Base-by-base conservation (phyloP, 2,329 filamentous ascomycete genomes). In the Rhexocercosporidium sp. region DNA sequence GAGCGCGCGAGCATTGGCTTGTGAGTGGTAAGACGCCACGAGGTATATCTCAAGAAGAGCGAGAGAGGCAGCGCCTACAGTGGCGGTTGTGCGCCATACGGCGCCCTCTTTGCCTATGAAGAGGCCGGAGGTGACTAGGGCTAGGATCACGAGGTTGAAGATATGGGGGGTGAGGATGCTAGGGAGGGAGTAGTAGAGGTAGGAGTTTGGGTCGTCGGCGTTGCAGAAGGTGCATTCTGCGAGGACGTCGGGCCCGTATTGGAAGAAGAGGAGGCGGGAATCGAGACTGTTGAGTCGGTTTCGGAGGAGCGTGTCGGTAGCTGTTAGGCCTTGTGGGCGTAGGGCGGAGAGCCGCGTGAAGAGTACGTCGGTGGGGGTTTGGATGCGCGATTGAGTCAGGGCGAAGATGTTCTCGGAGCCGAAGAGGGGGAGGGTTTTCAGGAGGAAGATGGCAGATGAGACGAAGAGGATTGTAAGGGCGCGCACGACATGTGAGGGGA, bases 301-400 rank as follows among this genome's bases (percentile, higher is more conserved):
- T 62, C 88, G 86, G 11, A 98, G 84, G 27, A 84, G 80, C 60
- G 87, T 82, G 79, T 98, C 94, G 14, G 78, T 67, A 0, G 80
- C 70, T 0, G 87, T 90, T 2, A 92, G 82, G 11, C 72, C 71
- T 47, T 73, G 18, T 0, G 85, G 81, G 0, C 90, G 86, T 1
- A 90, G 76, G 1, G 84, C 78, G 3, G 84, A 79, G 11, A 98
- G 85, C 18, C 95, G 92, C 67, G 86, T 88, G 79, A 97, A 96
- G 68, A 98, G 85, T 39, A 96, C 90, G 76, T 95, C 92, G 49
- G 88, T 90, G n/a, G 93, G 90, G 49, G 92, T 95, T 75, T 94
- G 92, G 20, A 98, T 88, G 39, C 94, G 92, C 60, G 93, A 96
- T 65, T 89, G 84, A 0, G 95, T 97, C 20, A 83, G 79, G 34